Base-by-base conservation (phyloP, 352 stramenopile species). In the Pythium graminicola region DNA sequence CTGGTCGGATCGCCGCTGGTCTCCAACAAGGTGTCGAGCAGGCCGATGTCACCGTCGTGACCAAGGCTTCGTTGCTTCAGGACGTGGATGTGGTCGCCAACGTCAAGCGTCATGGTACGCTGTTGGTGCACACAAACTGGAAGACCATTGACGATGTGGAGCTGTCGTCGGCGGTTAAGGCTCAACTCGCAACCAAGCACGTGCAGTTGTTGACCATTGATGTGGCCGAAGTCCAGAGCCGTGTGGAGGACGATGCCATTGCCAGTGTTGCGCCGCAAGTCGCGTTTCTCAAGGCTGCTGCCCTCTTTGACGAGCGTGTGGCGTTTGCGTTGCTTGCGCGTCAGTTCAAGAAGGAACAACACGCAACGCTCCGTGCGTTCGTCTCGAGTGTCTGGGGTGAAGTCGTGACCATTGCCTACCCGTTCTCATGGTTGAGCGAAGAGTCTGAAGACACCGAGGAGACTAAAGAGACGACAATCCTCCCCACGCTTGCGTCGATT, bases 91-190 rank as follows among this genome's bases (percentile, higher is more conserved):
- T 88, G 0, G 64, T 63, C 24, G 42, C 56, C 27, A 81, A 57
- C 50, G 73, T 86, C 49, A 85, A 86, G 58, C 55, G 48, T 26
- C 68, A 72, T 24, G 77, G 77, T 16, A 80, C 65, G 28, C 43
- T 88, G 29, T 60, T 88, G 2, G 73, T 88, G 36, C 60, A 82
- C 38, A 50, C 71, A 17, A 57, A 65, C 50, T 86, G 77, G 77
- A 84, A 86, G 57, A 85, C 75, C 3, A 49, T 74, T 13, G 75
- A 86, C 56, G 74, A 88, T 27, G 50, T 85, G 3, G 73, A 85
- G 35, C 71, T 81, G 53, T 69, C 65, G 35, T 48, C 55, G 3
- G 43, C 41, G 24, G 83, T 88, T 67, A 88, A 86, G 67, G 35
- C 64, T 29, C 52, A 71, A 8, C 62, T 88, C 22, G 77, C 74